A percentile compares a stretch with the other conserved stretches of the same genome.
phyloP scores from a whole-genome alignment of 305 asterid genomes.

The Rubia tinctorum region DNA sequence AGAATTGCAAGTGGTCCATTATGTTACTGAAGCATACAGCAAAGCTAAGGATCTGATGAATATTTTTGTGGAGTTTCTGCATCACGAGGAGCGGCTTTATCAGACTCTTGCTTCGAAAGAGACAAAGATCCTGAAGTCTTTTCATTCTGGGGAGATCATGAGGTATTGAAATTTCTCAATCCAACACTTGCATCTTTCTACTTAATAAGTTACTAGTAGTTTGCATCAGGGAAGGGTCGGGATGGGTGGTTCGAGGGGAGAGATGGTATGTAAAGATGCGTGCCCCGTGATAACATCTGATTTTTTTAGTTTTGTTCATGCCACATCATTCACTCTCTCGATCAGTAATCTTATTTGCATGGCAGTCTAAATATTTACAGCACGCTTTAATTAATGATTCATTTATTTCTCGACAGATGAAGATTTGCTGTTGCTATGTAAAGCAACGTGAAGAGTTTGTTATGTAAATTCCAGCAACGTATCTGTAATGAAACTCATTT shows the following conservation, averaged over 20 bases:
- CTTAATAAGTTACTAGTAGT: not conserved
- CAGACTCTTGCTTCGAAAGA: not conserved
- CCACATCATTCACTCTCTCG: not conserved
- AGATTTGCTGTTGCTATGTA: not conserved
- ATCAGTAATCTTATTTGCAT: too few species aligned
- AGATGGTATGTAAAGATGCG: too few species aligned
- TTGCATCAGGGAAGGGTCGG: too few species aligned
- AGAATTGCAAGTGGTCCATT: slow-evolving; percentile 24
- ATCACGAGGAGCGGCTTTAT: not conserved
- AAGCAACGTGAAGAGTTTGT: not conserved
- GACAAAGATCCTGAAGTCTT: not conserved
- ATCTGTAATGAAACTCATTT: too few species aligned
- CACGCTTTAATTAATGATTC: not conserved
- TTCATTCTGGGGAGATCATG: not conserved
- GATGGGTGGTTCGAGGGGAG: too few species aligned
- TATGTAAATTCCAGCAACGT: not conserved
- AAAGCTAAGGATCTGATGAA: not conserved
- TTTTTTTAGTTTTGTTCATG: not conserved
- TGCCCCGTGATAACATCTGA: too few species aligned
- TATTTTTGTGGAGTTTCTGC: not conserved
- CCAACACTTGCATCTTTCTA: not conserved
- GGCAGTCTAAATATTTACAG: too few species aligned
- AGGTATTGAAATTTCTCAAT: not conserved
- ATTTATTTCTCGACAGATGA: not conserved
- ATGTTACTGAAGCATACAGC: slow-evolving; percentile 7